Evolutionary conservation across 73 alveolate species (phyloP).

Genomic region (Symbiodinium pilosum): DNA sequence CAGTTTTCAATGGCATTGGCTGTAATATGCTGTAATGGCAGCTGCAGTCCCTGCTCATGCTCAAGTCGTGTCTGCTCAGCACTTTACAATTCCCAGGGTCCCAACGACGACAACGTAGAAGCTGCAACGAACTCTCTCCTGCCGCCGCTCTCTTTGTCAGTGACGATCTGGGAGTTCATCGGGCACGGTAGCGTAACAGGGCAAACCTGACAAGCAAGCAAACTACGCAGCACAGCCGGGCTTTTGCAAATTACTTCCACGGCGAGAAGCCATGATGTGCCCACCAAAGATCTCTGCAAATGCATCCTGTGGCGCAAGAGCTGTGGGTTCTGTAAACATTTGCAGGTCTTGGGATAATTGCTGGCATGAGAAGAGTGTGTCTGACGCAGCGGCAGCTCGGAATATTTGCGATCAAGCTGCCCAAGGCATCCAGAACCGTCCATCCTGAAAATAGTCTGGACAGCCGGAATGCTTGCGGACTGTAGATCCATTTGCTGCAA

Average conservation of each 20-base stretch:
- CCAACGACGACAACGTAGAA: neutral
- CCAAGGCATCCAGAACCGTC: slow-evolving; percentile 93
- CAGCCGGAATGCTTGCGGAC: neutral
- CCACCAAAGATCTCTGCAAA: slow-evolving; percentile 65
- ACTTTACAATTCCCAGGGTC: neutral
- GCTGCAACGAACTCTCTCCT: neutral
- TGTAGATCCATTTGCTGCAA: neutral
- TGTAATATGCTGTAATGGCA: neutral
- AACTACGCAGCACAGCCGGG: neutral
- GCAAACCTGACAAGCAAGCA: slow-evolving; percentile 10
- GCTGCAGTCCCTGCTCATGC: no score
- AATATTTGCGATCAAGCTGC: neutral
- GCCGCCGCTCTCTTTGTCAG: slow-evolving; percentile 3
- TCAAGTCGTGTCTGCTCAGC: neutral
- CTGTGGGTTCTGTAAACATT: neutral
- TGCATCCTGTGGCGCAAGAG: slow-evolving; percentile 30
- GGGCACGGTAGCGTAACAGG: slow-evolving; percentile 89
- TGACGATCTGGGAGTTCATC: slow-evolving; percentile 45
- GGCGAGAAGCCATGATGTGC: slow-evolving; percentile 27
- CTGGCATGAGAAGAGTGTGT: neutral
- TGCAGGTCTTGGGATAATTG: no score
- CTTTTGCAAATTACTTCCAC: no score
- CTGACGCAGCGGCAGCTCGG: no score
- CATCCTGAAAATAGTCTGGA: neutral
- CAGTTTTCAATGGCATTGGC: no score